These are phyloP conservation scores for Suillus decipiens DNA, from an alignment of 768 basidiomycete species.

Conservation along the genomic window DNA sequence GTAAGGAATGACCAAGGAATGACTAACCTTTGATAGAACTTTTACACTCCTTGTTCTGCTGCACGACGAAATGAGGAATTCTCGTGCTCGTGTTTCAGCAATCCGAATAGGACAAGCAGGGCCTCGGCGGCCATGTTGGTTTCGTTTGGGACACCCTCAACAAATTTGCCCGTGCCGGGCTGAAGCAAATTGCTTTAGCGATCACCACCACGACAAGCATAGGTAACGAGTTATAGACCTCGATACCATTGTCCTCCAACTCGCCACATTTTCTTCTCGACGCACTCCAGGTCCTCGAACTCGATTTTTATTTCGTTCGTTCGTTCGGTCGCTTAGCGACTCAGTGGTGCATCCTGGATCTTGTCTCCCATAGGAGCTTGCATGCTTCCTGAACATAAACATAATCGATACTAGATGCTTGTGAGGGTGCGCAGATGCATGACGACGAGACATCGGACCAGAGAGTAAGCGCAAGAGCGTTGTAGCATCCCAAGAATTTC, in stretches of 20 bases:
- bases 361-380: too few relatives aligned
- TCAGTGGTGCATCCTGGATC: too few relatives aligned
- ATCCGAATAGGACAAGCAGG: conserved; percentile 59
- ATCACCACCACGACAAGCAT: neutral
- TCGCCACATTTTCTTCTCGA: conserved; percentile 65
- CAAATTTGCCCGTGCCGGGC: conserved; percentile 74
- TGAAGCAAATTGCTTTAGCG: conserved; percentile 31
- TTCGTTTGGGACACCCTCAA: conserved; percentile 68
- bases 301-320: too few relatives aligned
- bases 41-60: conserved; percentile 92
- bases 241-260: conserved; percentile 62
- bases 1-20: neutral
- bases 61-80: conserved; percentile 88
- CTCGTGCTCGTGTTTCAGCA: conserved; percentile 95
- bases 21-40: conserved; percentile 79
- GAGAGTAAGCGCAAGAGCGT: too few relatives aligned
- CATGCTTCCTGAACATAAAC: too few relatives aligned
- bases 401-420: too few relatives aligned
- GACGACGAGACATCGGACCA: too few relatives aligned
- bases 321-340: too few relatives aligned
- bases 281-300: conserved; percentile 93
- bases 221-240: conserved; percentile 47
- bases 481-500: too few relatives aligned
- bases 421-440: too few relatives aligned
- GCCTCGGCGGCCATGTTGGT: conserved; percentile 38